Evolutionary conservation across 306 rosid genomes (phyloP).

Genomic region (Cicer arietinum): DNA sequence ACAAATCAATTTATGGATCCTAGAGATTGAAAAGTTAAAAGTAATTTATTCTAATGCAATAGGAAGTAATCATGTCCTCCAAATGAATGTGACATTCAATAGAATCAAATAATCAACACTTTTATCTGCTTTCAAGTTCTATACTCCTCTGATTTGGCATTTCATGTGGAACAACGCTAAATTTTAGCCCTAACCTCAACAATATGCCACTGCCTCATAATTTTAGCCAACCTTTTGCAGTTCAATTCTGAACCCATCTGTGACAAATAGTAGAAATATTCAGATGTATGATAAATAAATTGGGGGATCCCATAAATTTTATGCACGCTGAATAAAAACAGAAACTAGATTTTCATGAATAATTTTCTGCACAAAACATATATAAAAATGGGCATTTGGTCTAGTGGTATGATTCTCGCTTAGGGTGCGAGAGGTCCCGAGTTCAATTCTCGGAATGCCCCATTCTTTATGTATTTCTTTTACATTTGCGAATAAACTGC

Average conservation of each 20-base stretch:
- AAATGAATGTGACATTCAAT: slow-evolving; percentile 24
- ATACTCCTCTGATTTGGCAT: background rate
- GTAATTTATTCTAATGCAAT: background rate
- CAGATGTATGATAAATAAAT: no score
- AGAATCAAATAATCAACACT: slow-evolving; percentile 1
- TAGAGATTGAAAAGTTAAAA: slow-evolving; percentile 10
- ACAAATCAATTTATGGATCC: slow-evolving; percentile 13
- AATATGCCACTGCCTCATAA: no score
- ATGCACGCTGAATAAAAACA: no score
- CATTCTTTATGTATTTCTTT: background rate
- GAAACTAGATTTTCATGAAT: no score
- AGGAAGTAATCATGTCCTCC: background rate
- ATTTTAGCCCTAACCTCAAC: background rate
- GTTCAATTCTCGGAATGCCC: slow-evolving; percentile 33
- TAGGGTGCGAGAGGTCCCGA: slow-evolving; percentile 31
- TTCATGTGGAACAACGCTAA: background rate
- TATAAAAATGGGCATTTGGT: background rate
- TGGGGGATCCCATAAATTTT: no score
- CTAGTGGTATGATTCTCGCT: slow-evolving; percentile 36
- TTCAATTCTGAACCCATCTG: no score
- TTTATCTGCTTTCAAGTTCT: background rate
- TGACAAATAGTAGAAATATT: no score
- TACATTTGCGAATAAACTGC: background rate
- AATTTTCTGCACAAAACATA: no score
- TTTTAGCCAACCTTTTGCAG: no score